phyloP scores from a whole-genome alignment of 495 filamentous ascomycete genomes.

The Neurospora sp. region DNA sequence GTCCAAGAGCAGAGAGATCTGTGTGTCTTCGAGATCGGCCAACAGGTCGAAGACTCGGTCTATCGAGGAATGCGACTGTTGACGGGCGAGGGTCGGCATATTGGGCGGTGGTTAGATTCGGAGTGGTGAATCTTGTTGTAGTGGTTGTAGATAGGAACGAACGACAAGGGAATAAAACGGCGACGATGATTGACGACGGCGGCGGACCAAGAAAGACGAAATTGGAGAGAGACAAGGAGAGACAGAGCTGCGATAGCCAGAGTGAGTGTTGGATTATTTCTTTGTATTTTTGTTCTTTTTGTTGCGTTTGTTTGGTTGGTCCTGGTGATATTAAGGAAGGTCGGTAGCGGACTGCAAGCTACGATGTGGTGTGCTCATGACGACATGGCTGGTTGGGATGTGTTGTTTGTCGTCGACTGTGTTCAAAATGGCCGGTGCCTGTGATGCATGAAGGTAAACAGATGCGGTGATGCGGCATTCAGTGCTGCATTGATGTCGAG shows the following conservation, averaged over 20 bases:
- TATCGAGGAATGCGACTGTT: conserved; percentile 26
- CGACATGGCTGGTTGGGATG: not conserved
- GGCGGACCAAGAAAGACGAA: not conserved
- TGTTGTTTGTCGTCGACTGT: not conserved
- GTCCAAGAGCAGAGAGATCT: conserved; percentile 25
- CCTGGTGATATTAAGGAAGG: not conserved
- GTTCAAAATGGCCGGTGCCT: not conserved
- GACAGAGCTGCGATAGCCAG: not conserved
- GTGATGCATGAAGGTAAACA: not conserved
- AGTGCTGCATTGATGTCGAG: not conserved
- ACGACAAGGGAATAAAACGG: not conserved
- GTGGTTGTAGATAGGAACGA: not conserved
- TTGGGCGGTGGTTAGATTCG: conserved; percentile 1
- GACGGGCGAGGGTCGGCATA: conserved; percentile 25
- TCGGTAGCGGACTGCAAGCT: not conserved
- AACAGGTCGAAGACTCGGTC: conserved; percentile 32
- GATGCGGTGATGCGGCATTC: not conserved
- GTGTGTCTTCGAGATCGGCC: conserved; percentile 25
- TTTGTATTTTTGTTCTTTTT: not conserved
- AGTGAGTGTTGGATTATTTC: not conserved
- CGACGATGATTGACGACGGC: not conserved
- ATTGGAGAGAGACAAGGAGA: not conserved
- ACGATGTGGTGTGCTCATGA: not conserved
- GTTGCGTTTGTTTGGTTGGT: not conserved
- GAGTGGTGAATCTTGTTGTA: not conserved